phyloP scores from a whole-genome alignment of 2,329 filamentous ascomycete species.

The Hypomyces perniciosus region DNA sequence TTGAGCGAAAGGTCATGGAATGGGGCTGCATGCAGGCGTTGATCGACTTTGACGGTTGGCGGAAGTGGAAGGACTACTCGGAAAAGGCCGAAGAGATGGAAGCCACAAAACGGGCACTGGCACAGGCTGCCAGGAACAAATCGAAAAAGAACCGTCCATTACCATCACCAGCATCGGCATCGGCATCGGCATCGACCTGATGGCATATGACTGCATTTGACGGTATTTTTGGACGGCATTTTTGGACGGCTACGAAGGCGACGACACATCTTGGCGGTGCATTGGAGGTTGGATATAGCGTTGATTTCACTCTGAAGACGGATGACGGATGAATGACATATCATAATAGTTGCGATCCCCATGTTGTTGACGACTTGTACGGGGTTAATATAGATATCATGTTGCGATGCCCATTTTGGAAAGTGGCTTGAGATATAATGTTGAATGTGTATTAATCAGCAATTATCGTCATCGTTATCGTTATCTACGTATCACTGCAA shows the following conservation, averaged over 20 bases:
- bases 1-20: constrained; percentile 96
- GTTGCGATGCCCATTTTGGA: background rate
- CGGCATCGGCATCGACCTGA: constrained; percentile 14
- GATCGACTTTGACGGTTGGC: constrained; percentile 97
- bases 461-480: no score
- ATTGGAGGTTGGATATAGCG: constrained; percentile 10
- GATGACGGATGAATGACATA: background rate
- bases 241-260: background rate
- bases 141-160: constrained; percentile 41
- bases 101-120: constrained; percentile 35
- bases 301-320: constrained; percentile 6
- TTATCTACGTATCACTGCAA: no score
- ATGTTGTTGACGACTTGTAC: background rate
- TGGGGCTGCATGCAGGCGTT: constrained; percentile 99
- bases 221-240: background rate
- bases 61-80: constrained; percentile 87
- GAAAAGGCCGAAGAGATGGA: constrained; percentile 41
- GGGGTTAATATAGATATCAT: background rate
- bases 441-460: no score
- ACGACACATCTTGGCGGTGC: constrained; percentile 1
- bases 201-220: background rate
- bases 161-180: constrained; percentile 23
- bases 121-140: constrained; percentile 28
- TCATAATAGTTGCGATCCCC: background rate
- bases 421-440: background rate